A percentile compares a stretch with the other conserved stretches of the same genome.
These are phyloP conservation scores for Macrolepiota albuminosa DNA, from an alignment of 768 basidiomycete species.

Conservation along the genomic window DNA sequence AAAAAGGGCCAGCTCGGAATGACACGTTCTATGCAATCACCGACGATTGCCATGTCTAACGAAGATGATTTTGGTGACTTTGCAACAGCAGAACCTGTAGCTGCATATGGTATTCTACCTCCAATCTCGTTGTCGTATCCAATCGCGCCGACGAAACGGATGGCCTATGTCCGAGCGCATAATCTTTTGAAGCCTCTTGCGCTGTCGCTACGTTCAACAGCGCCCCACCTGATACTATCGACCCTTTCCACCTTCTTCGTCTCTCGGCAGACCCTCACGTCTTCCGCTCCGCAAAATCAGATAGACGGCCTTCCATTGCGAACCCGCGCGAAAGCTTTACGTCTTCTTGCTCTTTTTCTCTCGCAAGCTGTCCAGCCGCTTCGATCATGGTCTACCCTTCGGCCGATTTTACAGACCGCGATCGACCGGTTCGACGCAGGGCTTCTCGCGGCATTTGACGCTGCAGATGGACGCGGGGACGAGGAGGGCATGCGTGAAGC, in stretches of 20 bases:
- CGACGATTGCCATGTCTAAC: constrained; percentile 6
- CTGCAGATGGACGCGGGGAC: constrained; percentile 70
- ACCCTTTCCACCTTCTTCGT: constrained; percentile 43
- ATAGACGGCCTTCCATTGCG: constrained; percentile 32
- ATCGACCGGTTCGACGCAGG: constrained; percentile 87
- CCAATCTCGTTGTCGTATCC: constrained; percentile 14
- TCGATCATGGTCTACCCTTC: constrained; percentile 56
- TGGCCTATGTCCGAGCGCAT: constrained; percentile 63
- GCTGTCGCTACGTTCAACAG: constrained; percentile 43
- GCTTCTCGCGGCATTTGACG: constrained; percentile 84
- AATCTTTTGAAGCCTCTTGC: constrained; percentile 57
- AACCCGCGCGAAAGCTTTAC: constrained; percentile 63
- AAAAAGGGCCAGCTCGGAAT: constrained; percentile 82
- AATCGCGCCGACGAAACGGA: constrained; percentile 23
- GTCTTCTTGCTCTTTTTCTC: constrained; percentile 71
- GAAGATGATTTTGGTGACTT: constrained; percentile 19
- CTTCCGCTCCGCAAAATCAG: neutral
- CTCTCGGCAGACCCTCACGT: neutral
- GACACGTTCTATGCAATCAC: constrained; percentile 3
- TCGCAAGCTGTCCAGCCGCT: constrained; percentile 69
- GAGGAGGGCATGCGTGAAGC: constrained; percentile 77
- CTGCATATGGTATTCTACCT: constrained; percentile 15
- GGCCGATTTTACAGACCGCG: constrained; percentile 64
- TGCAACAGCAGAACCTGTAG: constrained; percentile 9
- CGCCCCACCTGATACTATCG: constrained; percentile 66